Evolutionary conservation across 1,284 basidiomycete species (phyloP), one percentile per base, ranked within the genome.

Genomic region (Psilocybe mexicana): DNA sequence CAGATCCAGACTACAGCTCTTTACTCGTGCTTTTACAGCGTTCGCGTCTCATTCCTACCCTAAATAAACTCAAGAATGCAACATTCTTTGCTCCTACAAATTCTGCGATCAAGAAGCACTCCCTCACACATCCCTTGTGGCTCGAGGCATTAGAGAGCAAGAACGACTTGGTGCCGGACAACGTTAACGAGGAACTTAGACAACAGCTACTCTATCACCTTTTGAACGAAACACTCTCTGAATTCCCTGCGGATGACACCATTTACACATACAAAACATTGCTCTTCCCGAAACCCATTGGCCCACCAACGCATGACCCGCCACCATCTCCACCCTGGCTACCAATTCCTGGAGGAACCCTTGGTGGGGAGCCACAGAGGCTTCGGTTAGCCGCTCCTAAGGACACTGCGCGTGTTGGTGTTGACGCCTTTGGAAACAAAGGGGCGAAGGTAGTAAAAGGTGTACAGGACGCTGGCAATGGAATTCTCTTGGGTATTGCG

Each of bases 31-130:
- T 98, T 6, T 80, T 99, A 6, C 95, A 98, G 72, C 84, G 87
- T 10, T 85, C 96, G 2, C 88, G 89, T 59, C 86, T 98, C 58
- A 86, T 99, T 48, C 97, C 97, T 0, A 93, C 93, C 7, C 80
- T 99, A 63, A 97, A 96, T 70, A 84, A 80, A 62, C 85, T 99
- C 58, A 86, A 90, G 54, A 86, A 81, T 40, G 83, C 84, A 67
- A 97, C 96, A 12, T 73, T 99, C 52, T 97, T 98, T 67, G 97
- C 97, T 0, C 97, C 97, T 0, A 98, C 93, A 14, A 95, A 99
- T 74, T 86, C 92, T 60, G 96, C 96, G 11, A 88, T 96, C 69
- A 72, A 83, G 62, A 79, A 76, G 36, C 77, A 86, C 62, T 65
- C 75, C 3, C 61, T 70, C 48, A 68, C 71, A 43, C 75, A 77